Evolutionary conservation across 2,329 filamentous ascomycete species (phyloP).

Genomic region (Clonostachys rhizophaga): DNA sequence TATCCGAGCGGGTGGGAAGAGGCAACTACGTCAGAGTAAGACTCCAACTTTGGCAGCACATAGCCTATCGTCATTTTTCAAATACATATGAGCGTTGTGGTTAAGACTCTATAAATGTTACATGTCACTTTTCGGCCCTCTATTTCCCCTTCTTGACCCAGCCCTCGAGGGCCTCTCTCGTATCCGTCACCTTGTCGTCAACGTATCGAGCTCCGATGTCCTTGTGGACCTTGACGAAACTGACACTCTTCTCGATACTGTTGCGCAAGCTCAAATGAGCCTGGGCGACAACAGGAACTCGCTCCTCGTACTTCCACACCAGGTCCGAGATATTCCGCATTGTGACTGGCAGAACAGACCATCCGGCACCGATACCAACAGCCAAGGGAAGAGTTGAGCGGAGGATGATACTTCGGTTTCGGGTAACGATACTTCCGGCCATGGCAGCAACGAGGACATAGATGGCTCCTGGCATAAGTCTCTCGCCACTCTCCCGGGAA

Average conservation of each 20-base stretch:
- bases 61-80: too few relatives aligned
- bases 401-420: slow-evolving; percentile 82
- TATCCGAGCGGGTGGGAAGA: too few relatives aligned
- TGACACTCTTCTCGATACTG: slow-evolving; percentile 62
- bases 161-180: slow-evolving; percentile 73
- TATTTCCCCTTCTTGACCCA: slow-evolving; percentile 91
- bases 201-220: slow-evolving; percentile 67
- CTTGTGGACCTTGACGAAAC: slow-evolving; percentile 71
- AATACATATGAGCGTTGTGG: too few relatives aligned
- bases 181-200: slow-evolving; percentile 74
- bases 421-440: slow-evolving; percentile 86
- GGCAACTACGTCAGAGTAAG: too few relatives aligned
- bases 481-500: slow-evolving; percentile 78
- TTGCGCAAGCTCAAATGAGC: slow-evolving; percentile 71
- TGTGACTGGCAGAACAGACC: slow-evolving; percentile 81
- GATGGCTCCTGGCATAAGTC: slow-evolving; percentile 80
- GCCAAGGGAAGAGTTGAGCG: slow-evolving; percentile 72
- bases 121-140: slow-evolving; percentile 18
- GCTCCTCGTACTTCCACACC: slow-evolving; percentile 89
- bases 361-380: slow-evolving; percentile 78
- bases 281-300: slow-evolving; percentile 76
- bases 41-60: too few relatives aligned
- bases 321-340: slow-evolving; percentile 85
- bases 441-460: slow-evolving; percentile 94
- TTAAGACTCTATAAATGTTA: slow-evolving; percentile 14